These are phyloP conservation scores for Naganishia vaughanmartiniae DNA, from an alignment of 768 basidiomycete genomes.

Conservation along the genomic window DNA sequence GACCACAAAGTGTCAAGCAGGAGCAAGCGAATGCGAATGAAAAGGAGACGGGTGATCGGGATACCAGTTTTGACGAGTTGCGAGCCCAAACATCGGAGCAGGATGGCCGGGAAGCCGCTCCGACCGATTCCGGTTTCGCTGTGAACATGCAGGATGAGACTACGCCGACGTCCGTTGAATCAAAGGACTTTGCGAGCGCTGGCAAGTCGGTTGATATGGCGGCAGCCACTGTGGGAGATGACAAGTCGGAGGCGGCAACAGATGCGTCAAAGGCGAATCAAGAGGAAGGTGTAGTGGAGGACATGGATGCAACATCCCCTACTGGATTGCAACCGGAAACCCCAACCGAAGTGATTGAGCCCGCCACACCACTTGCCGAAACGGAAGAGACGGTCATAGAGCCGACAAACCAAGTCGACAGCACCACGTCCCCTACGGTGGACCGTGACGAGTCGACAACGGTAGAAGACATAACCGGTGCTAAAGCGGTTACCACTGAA, in stretches of 20 bases:
- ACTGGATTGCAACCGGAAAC: not conserved
- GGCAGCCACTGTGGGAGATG: not conserved
- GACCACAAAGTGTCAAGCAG: not conserved
- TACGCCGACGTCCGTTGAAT: not conserved
- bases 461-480: not conserved
- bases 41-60: slow-evolving; percentile 11
- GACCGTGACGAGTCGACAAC: not conserved
- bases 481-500: not conserved
- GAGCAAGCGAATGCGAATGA: slow-evolving; percentile 5
- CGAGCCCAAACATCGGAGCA: not conserved
- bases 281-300: not conserved
- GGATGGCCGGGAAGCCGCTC: not conserved
- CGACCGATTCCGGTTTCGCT: not conserved
- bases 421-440: not conserved
- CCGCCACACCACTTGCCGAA: slow-evolving; percentile 2
- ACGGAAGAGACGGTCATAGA: not conserved
- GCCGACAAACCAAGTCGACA: not conserved
- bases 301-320: not conserved
- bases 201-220: not conserved
- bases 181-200: not conserved
- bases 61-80: not conserved
- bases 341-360: slow-evolving; percentile 14
- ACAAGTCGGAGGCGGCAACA: not conserved
- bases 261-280: not conserved
- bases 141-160: not conserved